These are phyloP conservation scores for Epithele typhae DNA, from an alignment of 768 basidiomycete genomes.

Conservation along the genomic window DNA sequence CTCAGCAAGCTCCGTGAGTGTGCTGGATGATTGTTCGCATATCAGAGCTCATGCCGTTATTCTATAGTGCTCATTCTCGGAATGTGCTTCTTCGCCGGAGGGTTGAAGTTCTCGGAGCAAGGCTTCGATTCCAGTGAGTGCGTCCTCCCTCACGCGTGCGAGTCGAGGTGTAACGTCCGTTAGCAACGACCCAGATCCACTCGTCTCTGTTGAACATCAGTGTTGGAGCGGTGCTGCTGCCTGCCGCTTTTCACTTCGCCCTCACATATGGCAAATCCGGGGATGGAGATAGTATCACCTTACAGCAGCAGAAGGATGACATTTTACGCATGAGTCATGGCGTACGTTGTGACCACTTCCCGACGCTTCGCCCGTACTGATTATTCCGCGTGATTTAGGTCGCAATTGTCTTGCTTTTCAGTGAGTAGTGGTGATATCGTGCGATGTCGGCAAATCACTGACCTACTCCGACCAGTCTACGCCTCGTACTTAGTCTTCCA, in stretches of 20 bases:
- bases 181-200: slow-evolving; percentile 70
- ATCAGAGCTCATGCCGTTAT: background rate
- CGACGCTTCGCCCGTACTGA: too few relatives aligned
- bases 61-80: slow-evolving; percentile 74
- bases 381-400: slow-evolving; percentile 38
- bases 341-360: slow-evolving; percentile 50
- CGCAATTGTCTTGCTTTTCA: slow-evolving; percentile 71
- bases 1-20: slow-evolving; percentile 65
- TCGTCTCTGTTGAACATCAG: slow-evolving; percentile 72
- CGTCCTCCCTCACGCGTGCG: background rate
- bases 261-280: slow-evolving; percentile 27
- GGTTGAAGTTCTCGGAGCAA: slow-evolving; percentile 72
- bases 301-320: slow-evolving; percentile 35
- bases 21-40: background rate
- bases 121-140: slow-evolving; percentile 65
- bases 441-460: too few relatives aligned
- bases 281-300: slow-evolving; percentile 12
- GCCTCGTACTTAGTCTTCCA: slow-evolving; percentile 74
- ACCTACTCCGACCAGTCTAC: slow-evolving; percentile 55
- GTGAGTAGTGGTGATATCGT: slow-evolving; percentile 34
- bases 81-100: slow-evolving; percentile 83
- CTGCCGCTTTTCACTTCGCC: slow-evolving; percentile 72
- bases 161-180: background rate
- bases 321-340: slow-evolving; percentile 76
- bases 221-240: slow-evolving; percentile 74